phyloP scores from a whole-genome alignment of 2,329 filamentous ascomycete species.

The Ophiosphaerella herpotricha region DNA sequence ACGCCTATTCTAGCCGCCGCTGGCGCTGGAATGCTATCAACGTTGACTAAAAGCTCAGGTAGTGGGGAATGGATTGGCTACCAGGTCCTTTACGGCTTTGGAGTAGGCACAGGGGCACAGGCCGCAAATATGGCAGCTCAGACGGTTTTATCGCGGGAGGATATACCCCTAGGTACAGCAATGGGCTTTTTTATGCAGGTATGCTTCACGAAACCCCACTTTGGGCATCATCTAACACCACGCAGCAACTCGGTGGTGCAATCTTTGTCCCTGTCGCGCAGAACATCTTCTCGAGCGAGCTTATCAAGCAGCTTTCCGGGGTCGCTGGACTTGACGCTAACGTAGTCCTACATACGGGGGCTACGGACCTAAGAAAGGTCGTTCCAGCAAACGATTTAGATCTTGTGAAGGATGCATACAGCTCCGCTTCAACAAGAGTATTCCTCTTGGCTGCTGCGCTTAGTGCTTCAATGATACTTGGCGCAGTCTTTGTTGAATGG shows the following conservation, averaged over 20 bases:
- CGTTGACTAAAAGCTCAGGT: slow-evolving; percentile 39
- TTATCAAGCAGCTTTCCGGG: slow-evolving; percentile 24
- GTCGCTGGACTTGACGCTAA: slow-evolving; percentile 25
- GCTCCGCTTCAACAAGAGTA: slow-evolving; percentile 59
- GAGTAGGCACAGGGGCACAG: slow-evolving; percentile 52
- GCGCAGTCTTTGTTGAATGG: slow-evolving; percentile 63
- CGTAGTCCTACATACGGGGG: slow-evolving; percentile 44
- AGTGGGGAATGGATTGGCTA: slow-evolving; percentile 39
- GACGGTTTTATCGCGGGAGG: slow-evolving; percentile 43
- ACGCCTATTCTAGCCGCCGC: slow-evolving; percentile 44
- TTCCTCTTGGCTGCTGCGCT: slow-evolving; percentile 65
- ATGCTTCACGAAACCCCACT: too few relatives aligned
- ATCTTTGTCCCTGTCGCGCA: slow-evolving; percentile 53
- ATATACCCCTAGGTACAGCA: slow-evolving; percentile 42
- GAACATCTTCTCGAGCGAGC: slow-evolving; percentile 37
- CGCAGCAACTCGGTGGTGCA: slow-evolving; percentile 51
- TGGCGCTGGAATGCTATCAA: slow-evolving; percentile 49
- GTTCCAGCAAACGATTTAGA: slow-evolving; percentile 58
- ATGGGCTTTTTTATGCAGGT: slow-evolving; percentile 48
- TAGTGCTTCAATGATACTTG: slow-evolving; percentile 58
- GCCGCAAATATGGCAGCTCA: slow-evolving; percentile 48
- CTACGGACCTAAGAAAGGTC: slow-evolving; percentile 60
- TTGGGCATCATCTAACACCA: too few relatives aligned
- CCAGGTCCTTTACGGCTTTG: slow-evolving; percentile 37
- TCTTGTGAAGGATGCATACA: slow-evolving; percentile 66